Base-by-base conservation (phyloP, 2,329 filamentous ascomycete genomes). In the Tolypocladium nubicola region DNA sequence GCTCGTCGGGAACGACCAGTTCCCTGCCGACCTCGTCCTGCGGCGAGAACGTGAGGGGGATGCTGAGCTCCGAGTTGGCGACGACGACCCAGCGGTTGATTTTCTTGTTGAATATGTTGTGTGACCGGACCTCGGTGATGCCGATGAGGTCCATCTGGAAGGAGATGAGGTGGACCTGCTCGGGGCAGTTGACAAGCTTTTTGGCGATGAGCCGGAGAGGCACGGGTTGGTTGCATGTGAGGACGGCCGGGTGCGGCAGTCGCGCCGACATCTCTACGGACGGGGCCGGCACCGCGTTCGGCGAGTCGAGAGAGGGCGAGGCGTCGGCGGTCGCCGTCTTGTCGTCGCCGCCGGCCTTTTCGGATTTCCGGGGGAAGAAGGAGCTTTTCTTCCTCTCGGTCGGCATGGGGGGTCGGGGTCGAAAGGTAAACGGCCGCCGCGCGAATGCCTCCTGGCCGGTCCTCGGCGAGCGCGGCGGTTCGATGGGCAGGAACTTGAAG, bases 401-500 rank as follows among this genome's bases (percentile, higher is more conserved):
- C 13, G 63, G 59, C 10, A 67, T 63, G 6, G 71, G 64, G 35
- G 70, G 58, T 21, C 74, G 74, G 8, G 79, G 73, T 19, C 73
- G 73, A 64, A 86, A 87, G 33, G 75, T 73, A 62, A 83, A 86
- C 0, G 82, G 83, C 26, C 93, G 82, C 58, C 91, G 80, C 2
- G 92, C 94, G 73, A 90, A 99, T 2, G 88, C 86, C 71, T 97
- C 92, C 62, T 90, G 87, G 30, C 83, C 82, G 1, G 84, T 80
- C 52, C 78, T 75, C 5, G 81, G 76, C 0, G 84, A 84, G 47
- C 92, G 80, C 0, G 93, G 92, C 7, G 90, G 89, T 70, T 99
- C 94, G 63, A 97, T 93, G 5, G 94, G 94, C 41, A 97, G 79
- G 69, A 99, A 94, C 58, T 89, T 93, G 73, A 97, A 87, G 40